A percentile compares a stretch with the other conserved stretches of the same genome.
phyloP scores from a whole-genome alignment of 805 yeast genomes.

The Torulaspora quercuum region DNA sequence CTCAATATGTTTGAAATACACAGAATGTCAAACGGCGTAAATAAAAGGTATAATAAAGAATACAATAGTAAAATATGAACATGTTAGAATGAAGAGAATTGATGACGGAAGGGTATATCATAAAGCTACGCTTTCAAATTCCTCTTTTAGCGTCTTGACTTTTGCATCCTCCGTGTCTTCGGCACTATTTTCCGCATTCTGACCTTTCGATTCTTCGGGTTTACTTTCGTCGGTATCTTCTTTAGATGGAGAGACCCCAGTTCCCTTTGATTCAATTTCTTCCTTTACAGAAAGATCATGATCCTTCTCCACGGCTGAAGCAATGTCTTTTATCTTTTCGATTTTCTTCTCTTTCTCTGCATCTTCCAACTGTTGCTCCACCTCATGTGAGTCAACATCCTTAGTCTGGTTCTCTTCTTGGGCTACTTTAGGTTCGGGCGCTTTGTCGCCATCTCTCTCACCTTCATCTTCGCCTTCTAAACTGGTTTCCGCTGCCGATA shows the following conservation, averaged over 20 bases:
- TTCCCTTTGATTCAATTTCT: constrained; percentile 13
- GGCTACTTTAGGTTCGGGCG: neutral
- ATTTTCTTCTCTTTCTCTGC: constrained; percentile 21
- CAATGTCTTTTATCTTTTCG: constrained; percentile 6
- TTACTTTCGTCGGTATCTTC: constrained; percentile 6
- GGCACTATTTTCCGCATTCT: constrained; percentile 5
- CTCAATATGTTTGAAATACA: too few species aligned
- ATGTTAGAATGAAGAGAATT: constrained; percentile 6
- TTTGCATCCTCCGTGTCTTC: constrained; percentile 7
- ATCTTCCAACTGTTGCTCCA: too few species aligned
- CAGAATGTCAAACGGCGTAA: too few species aligned
- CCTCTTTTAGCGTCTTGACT: constrained; percentile 20
- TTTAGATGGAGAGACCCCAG: constrained; percentile 1
- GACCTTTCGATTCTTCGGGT: constrained; percentile 5
- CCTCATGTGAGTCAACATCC: too few species aligned
- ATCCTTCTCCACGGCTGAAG: constrained; percentile 2
- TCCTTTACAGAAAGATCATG: constrained; percentile 17
- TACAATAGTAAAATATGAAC: constrained; percentile 7
- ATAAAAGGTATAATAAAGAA: constrained; percentile 2
- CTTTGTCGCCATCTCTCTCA: too few species aligned
- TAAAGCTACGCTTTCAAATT: constrained; percentile 34
- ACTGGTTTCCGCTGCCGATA: too few species aligned
- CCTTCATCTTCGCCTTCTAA: too few species aligned
- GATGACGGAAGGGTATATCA: constrained; percentile 7
- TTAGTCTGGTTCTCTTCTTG: constrained; percentile 4